Base-by-base conservation (phyloP, 768 basidiomycete species). In the Xerocomus brunneocitrinus region DNA sequence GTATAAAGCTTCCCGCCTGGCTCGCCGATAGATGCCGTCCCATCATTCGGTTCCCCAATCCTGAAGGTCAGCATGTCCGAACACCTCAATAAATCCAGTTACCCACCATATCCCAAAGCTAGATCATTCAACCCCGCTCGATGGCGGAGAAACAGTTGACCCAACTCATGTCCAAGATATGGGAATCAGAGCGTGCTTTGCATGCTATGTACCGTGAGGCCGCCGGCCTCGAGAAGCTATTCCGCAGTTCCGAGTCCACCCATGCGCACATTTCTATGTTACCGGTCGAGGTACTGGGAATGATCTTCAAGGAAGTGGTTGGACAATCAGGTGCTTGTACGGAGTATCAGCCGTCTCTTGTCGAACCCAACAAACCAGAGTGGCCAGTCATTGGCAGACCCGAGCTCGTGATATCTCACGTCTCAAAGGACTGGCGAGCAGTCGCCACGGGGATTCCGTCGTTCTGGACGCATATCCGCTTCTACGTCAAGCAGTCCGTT, bases 381-480 rank as follows among this genome's bases (percentile, higher is more conserved):
- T 58, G 58, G 53, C 43, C 56, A n/a, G n/a, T 28, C 13, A 8
- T 39, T n/a, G n/a, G n/a, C 8, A 57, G 64, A 50, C 62, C 67
- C 1, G 67, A 68, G 50, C 54, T 78, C 13, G 55, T 75, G 28
- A 49, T 76, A 34, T 74, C 76, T 42, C 71, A 70, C 38, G 71
- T 80, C 32, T 79, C 75, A 50, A 67, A 56, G 38, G 56, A 67
- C 50, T 80, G 79, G 79, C 66, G 76, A 52, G 58, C 65, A 22
- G 58, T 75, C 40, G 73, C 74, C 30, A 49, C 74, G 28, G 67
- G 64, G 35, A 69, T 67, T 5, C 71, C 76, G 5, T 53, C 64
- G 30, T 60, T 80, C 19, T 80, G 79, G 78, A 69, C 71, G 5
- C 52, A 58, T 25, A 61, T 68, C 34, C 57, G 39, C 39, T 62